phyloP scores from a whole-genome alignment of 768 basidiomycete species.

The Boletus rex-veris region DNA sequence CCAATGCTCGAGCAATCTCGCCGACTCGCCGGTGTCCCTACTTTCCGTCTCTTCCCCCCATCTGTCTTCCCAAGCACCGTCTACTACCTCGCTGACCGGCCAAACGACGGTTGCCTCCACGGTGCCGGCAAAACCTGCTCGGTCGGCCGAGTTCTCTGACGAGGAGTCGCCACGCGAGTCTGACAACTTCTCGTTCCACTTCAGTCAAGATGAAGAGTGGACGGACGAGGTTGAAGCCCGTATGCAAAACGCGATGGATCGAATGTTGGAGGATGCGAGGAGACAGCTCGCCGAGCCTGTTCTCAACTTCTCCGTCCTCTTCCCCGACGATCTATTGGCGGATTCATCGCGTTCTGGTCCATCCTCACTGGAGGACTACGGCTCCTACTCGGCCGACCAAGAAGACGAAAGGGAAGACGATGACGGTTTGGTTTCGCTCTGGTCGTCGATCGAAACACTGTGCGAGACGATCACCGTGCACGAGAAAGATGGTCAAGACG shows the following conservation, averaged over 20 bases:
- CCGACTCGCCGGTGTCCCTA: not conserved
- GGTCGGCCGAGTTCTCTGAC: conserved; percentile 8
- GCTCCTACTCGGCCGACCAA: not conserved
- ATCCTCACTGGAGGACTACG: not conserved
- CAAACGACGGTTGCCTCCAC: not conserved
- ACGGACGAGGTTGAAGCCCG: too few relatives aligned
- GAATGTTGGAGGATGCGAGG: too few relatives aligned
- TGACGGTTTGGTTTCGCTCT: too few relatives aligned
- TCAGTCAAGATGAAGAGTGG: too few relatives aligned
- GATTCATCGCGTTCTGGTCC: not conserved
- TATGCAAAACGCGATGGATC: too few relatives aligned
- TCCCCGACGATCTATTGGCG: conserved; percentile 3
- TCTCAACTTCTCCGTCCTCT: too few relatives aligned
- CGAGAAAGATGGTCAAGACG: too few relatives aligned
- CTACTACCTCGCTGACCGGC: not conserved
- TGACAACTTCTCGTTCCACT: too few relatives aligned
- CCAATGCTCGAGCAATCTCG: not conserved
- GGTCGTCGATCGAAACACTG: too few relatives aligned
- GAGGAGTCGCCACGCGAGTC: not conserved
- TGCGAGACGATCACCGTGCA: too few relatives aligned
- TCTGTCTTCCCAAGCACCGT: not conserved
- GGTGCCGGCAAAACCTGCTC: not conserved
- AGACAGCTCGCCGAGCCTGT: too few relatives aligned
- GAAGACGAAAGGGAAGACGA: not conserved
- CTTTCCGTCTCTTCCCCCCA: too few relatives aligned